Conservation (phyloP, 2,329 filamentous ascomycete species). For the Aspergillus terreus region DNA sequence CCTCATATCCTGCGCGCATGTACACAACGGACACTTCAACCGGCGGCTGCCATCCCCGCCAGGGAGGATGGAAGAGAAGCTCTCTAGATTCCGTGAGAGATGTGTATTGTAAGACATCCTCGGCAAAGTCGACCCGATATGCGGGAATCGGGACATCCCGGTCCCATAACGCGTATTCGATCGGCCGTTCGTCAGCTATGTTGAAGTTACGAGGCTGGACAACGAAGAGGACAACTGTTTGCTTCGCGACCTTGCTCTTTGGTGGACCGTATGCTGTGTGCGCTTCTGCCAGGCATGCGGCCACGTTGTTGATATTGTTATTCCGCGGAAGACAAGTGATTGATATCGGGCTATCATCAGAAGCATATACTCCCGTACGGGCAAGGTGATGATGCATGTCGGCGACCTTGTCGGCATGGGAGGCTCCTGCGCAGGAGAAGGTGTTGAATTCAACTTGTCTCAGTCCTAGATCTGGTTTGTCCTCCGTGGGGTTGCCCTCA, state of each 20-base stretch:
- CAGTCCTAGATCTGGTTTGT: constrained; percentile 13
- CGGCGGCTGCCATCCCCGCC: constrained; percentile 7
- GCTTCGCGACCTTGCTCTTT: constrained; percentile 7
- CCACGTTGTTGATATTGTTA: constrained; percentile 29
- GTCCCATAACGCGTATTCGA: constrained; percentile 43
- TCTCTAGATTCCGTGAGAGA: constrained; percentile 26
- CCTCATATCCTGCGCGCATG: constrained; percentile 42
- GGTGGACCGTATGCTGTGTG: constrained; percentile 30
- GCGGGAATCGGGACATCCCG: constrained; percentile 27
- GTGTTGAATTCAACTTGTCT: constrained; percentile 49
- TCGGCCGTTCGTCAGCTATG: constrained; percentile 43
- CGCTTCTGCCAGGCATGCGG: constrained; percentile 28
- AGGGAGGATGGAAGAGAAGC: constrained; percentile 35
- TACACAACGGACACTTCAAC: constrained; percentile 44
- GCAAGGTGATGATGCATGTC: constrained; percentile 41
- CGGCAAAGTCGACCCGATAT: constrained; percentile 37
- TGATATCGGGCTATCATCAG: neutral
- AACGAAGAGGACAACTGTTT: constrained; percentile 39
- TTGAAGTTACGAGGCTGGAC: constrained; percentile 46
- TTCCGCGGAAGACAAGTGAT: constrained; percentile 27
- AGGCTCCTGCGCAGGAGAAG: constrained; percentile 40
- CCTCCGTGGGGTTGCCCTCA: neutral
- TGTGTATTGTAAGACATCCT: constrained; percentile 28
- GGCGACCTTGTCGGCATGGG: constrained; percentile 38
- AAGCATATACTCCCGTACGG: constrained; percentile 20